Evolutionary conservation across 1,284 basidiomycete genomes (phyloP).

Genomic region (Ceratobasidium sp.): DNA sequence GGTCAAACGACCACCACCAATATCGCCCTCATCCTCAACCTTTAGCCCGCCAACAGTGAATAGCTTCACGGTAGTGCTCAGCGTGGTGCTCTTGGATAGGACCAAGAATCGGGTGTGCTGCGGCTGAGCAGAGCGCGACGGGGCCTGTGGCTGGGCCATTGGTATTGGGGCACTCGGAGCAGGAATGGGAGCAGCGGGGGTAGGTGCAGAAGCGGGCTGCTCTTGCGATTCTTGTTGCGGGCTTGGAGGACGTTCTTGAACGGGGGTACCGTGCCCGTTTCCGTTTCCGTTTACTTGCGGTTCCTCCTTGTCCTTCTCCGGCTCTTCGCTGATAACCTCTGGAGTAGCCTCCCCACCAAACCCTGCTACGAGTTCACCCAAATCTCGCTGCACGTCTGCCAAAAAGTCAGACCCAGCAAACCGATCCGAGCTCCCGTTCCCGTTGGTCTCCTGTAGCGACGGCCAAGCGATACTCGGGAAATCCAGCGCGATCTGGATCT

Average conservation of each 20-base stretch:
- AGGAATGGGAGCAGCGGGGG: background rate
- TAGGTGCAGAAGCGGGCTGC: no score
- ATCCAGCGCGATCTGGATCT: conserved; percentile 34
- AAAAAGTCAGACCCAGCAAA: conserved; percentile 33
- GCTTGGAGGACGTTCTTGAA: background rate
- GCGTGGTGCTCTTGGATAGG: conserved; percentile 35
- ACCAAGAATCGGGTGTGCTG: conserved; percentile 29
- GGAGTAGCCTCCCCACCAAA: conserved; percentile 11
- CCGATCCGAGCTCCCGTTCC: background rate
- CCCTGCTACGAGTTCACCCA: conserved; percentile 22
- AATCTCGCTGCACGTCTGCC: conserved; percentile 28
- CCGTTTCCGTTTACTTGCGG: conserved; percentile 1
- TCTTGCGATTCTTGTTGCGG: background rate
- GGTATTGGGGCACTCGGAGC: background rate
- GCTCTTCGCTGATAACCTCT: conserved; percentile 29
- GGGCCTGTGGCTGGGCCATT: background rate
- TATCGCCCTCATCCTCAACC: conserved; percentile 33
- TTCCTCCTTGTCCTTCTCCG: background rate
- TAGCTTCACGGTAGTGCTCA: conserved; percentile 29
- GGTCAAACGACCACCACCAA: conserved; percentile 29
- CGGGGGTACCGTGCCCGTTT: background rate
- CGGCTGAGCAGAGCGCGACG: conserved; percentile 3
- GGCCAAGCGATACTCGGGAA: conserved; percentile 37
- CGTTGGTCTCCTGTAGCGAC: background rate
- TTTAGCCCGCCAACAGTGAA: conserved; percentile 35